Evolutionary conservation across 257 asterid species (phyloP), one percentile per base, ranked within the genome.

Genomic region (Verbena officinalis): DNA sequence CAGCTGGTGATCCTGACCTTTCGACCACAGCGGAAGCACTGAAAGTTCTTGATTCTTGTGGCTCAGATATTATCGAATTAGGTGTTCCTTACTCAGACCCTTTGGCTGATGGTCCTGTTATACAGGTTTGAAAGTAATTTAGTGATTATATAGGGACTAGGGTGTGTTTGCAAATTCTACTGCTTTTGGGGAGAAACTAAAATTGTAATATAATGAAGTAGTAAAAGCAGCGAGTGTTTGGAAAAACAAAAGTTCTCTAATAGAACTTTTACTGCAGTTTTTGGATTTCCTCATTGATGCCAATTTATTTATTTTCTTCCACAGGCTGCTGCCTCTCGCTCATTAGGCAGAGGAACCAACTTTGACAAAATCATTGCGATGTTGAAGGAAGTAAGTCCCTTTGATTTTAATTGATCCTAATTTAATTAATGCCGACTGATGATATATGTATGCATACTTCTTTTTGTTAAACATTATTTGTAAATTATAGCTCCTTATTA

Each of bases 41-140:
- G 73, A 87, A 83, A 77, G 33, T 85, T 55, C 85, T 87, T 22
- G 92, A 84, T 65, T 73, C 70, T 15, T 87, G 90, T 50, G 96
- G 96, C 46, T 77, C 87, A 16, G 88, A 87, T 65, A 79, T 87
- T 42, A 87, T 87, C 57, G 96, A 87, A 69, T 69, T 87, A 21
- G 96, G 96, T n/a, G 83, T 87, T 21, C 96, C 96, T 66, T 87
- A 87, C 67, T 85, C 96, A 38, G 96, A 87, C 74, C 96, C 96
- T 13, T 72, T 87, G 63, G 96, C 96, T 57, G 96, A 87, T 72
- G 96, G 96, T n/a, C 96, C 96, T 9, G 93, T 87, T 56, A 87
- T 87, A 64, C 96, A 87, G 90, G 95, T 84, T 21, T 19, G 55
- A 30, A 55, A 54, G 20, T 4, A 30, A 46, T 54, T 17, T n/a